Conservation (phyloP, 805 yeast species). For the Candida pseudofarinosa region DNA sequence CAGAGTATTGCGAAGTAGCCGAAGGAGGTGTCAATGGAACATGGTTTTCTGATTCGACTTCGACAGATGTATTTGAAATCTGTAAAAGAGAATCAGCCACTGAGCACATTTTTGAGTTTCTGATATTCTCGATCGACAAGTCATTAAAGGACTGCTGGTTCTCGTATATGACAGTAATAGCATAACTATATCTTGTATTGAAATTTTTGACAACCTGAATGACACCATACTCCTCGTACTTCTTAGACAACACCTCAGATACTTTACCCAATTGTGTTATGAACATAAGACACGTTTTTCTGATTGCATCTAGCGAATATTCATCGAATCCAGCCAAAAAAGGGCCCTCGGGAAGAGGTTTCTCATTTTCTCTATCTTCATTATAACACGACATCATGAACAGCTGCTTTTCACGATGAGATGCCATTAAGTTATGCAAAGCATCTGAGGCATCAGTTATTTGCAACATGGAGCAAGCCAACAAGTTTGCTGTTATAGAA, state of each 20-base stretch:
- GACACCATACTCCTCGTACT: slow-evolving; percentile 51
- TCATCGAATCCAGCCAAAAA: slow-evolving; percentile 48
- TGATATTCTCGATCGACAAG: slow-evolving; percentile 4
- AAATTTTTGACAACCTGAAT: slow-evolving; percentile 41
- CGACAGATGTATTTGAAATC: slow-evolving; percentile 12
- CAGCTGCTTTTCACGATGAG: slow-evolving; percentile 5
- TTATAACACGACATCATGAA: slow-evolving; percentile 9
- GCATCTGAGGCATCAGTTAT: slow-evolving; percentile 40
- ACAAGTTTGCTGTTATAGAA: slow-evolving; percentile 45
- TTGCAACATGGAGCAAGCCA: slow-evolving; percentile 53
- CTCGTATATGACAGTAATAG: slow-evolving; percentile 19
- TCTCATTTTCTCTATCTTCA: slow-evolving; percentile 39
- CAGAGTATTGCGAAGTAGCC: slow-evolving; percentile 38
- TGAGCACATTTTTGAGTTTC: slow-evolving; percentile 13
- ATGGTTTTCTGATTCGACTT: slow-evolving; percentile 2
- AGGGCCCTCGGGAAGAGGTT: slow-evolving; percentile 42
- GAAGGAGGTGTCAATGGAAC: slow-evolving; percentile 38
- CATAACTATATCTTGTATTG: slow-evolving; percentile 12
- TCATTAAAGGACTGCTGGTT: slow-evolving; percentile 9
- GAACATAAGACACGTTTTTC: slow-evolving; percentile 41
- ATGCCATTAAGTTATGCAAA: slow-evolving; percentile 20
- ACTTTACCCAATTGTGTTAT: slow-evolving; percentile 41
- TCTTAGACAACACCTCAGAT: slow-evolving; percentile 49
- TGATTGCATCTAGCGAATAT: slow-evolving; percentile 32
- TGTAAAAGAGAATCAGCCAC: slow-evolving; percentile 25